Evolutionary conservation across 2,329 filamentous ascomycete species (phyloP).

Genomic region (Fusarium brevicatenulatum): DNA sequence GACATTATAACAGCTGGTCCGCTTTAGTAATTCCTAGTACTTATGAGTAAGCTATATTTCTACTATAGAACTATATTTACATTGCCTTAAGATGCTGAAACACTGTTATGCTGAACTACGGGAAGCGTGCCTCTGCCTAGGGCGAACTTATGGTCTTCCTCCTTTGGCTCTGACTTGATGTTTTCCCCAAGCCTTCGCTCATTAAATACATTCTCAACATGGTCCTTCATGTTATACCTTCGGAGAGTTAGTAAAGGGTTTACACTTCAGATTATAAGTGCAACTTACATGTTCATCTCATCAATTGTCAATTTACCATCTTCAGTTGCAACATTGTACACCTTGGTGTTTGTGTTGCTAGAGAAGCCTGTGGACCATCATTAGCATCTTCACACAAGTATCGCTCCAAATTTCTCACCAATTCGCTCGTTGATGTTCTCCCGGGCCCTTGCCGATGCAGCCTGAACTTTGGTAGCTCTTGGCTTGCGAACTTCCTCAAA

Average conservation of each 20-base stretch:
- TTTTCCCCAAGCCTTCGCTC: neutral
- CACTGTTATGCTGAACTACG: neutral
- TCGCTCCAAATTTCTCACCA: neutral
- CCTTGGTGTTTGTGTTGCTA: neutral
- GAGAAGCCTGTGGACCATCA: neutral
- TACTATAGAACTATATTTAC: too few species aligned
- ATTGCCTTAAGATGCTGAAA: neutral
- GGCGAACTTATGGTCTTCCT: neutral
- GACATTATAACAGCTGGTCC: too few species aligned
- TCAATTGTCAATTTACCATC: neutral
- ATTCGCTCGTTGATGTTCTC: conserved; percentile 8
- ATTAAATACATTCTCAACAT: neutral
- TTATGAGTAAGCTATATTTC: too few species aligned
- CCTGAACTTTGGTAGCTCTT: neutral
- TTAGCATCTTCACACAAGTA: neutral
- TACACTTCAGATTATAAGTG: rapidly evolving
- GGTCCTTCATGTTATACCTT: neutral
- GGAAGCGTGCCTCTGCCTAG: neutral
- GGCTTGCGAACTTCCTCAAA: neutral
- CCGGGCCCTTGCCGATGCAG: neutral
- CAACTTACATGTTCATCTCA: conserved; percentile 1
- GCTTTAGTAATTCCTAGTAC: too few species aligned
- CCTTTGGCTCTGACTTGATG: neutral
- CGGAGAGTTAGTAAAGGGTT: neutral
- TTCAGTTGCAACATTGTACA: neutral